Evolutionary conservation across 2,329 filamentous ascomycete genomes (phyloP).

Genomic region (Cordyceps cicadae): DNA sequence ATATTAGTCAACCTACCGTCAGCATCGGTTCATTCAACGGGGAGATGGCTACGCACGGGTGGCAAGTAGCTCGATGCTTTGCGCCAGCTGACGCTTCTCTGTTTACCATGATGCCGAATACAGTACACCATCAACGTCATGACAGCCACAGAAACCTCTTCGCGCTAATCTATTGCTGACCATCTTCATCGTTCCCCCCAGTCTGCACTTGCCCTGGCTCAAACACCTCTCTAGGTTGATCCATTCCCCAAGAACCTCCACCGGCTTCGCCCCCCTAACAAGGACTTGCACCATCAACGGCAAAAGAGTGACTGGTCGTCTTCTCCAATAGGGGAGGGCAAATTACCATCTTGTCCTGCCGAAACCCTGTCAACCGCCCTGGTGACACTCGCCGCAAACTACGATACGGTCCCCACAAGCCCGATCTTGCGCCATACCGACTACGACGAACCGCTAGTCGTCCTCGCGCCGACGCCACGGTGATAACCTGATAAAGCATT

Average conservation of each 20-base stretch:
- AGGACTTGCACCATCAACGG: not conserved
- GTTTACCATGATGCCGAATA: not conserved
- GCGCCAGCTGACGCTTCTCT: conserved; percentile 1
- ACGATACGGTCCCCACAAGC: conserved; percentile 1
- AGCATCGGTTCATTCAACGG: not conserved
- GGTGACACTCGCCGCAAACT: not conserved
- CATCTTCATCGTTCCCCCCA: conserved; percentile 3
- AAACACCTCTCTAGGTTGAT: not conserved
- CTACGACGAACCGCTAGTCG: not conserved
- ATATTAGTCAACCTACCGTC: not conserved
- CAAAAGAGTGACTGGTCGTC: not conserved
- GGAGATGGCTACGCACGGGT: not conserved
- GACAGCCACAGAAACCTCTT: not conserved
- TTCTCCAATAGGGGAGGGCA: not conserved
- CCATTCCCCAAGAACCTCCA: not conserved
- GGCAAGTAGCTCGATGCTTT: not conserved
- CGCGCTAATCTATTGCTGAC: conserved; percentile 8
- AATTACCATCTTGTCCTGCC: not conserved
- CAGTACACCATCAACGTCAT: not conserved
- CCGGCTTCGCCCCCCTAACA: not conserved
- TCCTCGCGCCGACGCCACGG: not conserved
- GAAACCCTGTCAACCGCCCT: too few relatives aligned
- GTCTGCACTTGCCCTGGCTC: not conserved
- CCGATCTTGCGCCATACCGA: conserved; percentile 4
- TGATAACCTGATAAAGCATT: not conserved